Evolutionary conservation across 2,329 filamentous ascomycete genomes (phyloP).

Genomic region (Elsinoe necatrix): DNA sequence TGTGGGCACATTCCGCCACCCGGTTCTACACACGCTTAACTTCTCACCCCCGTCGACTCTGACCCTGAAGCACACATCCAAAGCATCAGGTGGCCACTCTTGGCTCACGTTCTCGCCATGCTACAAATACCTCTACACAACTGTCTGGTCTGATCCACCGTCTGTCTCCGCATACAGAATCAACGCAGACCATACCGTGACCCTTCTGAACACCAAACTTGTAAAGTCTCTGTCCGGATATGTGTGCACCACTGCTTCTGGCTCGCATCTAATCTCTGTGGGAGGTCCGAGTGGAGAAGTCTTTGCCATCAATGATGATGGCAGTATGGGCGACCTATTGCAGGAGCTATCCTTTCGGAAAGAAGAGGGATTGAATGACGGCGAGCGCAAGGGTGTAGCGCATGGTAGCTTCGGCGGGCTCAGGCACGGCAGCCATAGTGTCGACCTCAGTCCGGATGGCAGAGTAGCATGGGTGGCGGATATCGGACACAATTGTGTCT

Average conservation of each 20-base stretch:
- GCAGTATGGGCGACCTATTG: constrained; percentile 25
- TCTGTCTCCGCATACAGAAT: constrained; percentile 28
- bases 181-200: constrained; percentile 22
- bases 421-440: constrained; percentile 28
- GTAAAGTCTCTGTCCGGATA: constrained; percentile 28
- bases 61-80: constrained; percentile 22
- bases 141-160: constrained; percentile 30
- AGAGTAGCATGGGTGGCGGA: constrained; percentile 28
- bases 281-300: constrained; percentile 30
- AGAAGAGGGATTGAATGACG: constrained; percentile 21
- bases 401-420: constrained; percentile 31
- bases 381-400: constrained; percentile 24
- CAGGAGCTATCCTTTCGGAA: constrained; percentile 29
- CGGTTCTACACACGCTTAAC: constrained; percentile 26
- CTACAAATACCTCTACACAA: constrained; percentile 27
- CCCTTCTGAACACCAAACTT: constrained; percentile 27
- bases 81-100: constrained; percentile 29
- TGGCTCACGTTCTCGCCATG: constrained; percentile 29
- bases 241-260: constrained; percentile 20
- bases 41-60: constrained; percentile 23
- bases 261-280: constrained; percentile 27
- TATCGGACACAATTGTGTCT: constrained; percentile 31
- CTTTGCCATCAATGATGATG: constrained; percentile 25
- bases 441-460: constrained; percentile 27
- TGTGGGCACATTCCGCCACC: constrained; percentile 29